Conservation (phyloP, 1,284 basidiomycete genomes). For the Cutaneotrichosporon mucoides region DNA sequence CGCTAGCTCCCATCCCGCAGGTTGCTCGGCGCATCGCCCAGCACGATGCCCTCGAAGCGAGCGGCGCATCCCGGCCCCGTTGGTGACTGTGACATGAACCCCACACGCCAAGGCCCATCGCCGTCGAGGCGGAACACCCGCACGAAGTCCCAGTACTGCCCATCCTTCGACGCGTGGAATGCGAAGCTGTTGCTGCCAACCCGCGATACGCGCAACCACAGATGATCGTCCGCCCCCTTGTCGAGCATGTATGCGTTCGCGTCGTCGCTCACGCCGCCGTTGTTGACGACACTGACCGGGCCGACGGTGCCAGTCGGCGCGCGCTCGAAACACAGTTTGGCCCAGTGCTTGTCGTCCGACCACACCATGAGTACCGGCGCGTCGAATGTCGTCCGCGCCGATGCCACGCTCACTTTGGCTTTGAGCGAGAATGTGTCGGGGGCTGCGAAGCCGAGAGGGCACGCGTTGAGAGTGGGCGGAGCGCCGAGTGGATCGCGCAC, state of each 20-base stretch:
- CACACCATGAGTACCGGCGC: slow-evolving; percentile 6
- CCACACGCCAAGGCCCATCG: not conserved
- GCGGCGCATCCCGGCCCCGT: slow-evolving; percentile 3
- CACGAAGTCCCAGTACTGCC: slow-evolving; percentile 2
- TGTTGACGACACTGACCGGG: not conserved
- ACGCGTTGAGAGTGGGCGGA: not conserved
- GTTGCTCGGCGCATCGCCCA: not conserved
- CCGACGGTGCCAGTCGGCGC: not conserved
- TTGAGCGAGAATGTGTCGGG: not conserved
- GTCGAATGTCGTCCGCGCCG: slow-evolving; percentile 1
- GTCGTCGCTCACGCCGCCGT: slow-evolving; percentile 3
- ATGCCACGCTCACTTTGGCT: not conserved
- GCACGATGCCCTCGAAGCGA: not conserved
- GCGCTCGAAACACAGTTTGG: slow-evolving; percentile 4
- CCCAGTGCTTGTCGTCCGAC: slow-evolving; percentile 5
- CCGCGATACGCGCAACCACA: not conserved
- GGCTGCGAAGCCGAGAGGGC: not conserved
- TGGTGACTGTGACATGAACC: slow-evolving; percentile 1
- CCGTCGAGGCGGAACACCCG: not conserved
- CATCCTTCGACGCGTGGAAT: not conserved
- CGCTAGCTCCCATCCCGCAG: slow-evolving; percentile 1
- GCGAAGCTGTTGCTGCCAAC: not conserved
- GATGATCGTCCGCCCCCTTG: not conserved
- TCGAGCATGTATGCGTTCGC: not conserved
- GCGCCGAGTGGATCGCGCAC: not conserved